Percentiles rank a stretch among this genome's conserved stretches.
Conservation (phyloP, 1,139 yeast genomes). For the Protomyces gravidus region DNA sequence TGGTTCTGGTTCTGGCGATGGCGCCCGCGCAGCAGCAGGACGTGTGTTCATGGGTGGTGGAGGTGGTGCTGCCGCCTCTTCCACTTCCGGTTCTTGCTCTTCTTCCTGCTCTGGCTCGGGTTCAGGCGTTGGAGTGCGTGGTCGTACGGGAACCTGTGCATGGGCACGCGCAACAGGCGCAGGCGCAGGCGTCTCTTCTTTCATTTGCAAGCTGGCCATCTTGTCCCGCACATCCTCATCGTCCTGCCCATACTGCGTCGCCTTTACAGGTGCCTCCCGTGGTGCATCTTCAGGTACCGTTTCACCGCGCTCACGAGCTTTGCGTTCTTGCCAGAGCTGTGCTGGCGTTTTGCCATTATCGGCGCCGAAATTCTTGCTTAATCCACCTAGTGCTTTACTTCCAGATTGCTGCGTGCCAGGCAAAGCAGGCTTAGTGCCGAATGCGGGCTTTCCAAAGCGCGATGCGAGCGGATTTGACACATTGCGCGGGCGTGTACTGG, state of each 20-base stretch:
- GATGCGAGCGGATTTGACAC: slow-evolving; percentile 28
- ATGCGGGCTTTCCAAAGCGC: slow-evolving; percentile 31
- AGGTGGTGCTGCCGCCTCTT: slow-evolving; percentile 1
- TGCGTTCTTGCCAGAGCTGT: slow-evolving; percentile 81
- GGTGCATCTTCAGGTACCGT: slow-evolving; percentile 6
- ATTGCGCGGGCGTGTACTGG: slow-evolving; percentile 10
- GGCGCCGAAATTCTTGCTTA: slow-evolving; percentile 64
- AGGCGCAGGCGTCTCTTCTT: slow-evolving; percentile 7
- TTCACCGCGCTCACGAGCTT: slow-evolving; percentile 30
- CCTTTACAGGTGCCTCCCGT: slow-evolving; percentile 32
- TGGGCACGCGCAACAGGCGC: not conserved
- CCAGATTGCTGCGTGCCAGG: slow-evolving; percentile 55
- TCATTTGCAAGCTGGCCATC: slow-evolving; percentile 1
- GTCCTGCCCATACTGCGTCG: slow-evolving; percentile 27
- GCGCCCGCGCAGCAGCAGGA: slow-evolving; percentile 21
- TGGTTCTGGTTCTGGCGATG: slow-evolving; percentile 27
- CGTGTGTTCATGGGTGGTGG: slow-evolving; percentile 22
- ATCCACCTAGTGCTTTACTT: slow-evolving; percentile 60
- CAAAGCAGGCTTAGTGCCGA: slow-evolving; percentile 40
- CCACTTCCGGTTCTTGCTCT: slow-evolving; percentile 32
- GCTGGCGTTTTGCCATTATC: slow-evolving; percentile 87
- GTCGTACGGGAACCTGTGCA: no score
- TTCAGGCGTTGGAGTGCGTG: not conserved
- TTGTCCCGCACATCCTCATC: slow-evolving; percentile 15
- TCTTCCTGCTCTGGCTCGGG: slow-evolving; percentile 33